A percentile compares a stretch with the other conserved stretches of the same genome.
Evolutionary conservation across 306 rosid species (phyloP).

Genomic region (Sicyos baderoa): DNA sequence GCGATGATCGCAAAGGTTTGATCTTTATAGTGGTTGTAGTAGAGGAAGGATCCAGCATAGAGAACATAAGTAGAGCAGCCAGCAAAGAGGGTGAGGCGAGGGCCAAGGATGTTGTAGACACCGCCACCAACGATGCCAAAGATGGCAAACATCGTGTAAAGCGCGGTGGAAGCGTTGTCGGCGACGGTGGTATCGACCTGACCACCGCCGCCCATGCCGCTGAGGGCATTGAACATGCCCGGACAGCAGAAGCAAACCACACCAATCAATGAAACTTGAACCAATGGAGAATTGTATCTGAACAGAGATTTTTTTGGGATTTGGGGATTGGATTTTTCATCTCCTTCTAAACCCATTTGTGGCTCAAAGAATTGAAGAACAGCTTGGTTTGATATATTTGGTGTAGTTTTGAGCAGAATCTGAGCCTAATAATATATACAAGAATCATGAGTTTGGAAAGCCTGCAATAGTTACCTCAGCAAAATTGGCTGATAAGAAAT

Average conservation of each 20-base stretch:
- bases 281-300: slow-evolving; percentile 63
- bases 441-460: background rate
- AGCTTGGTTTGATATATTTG: background rate
- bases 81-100: slow-evolving; percentile 63
- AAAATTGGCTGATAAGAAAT: background rate
- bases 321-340: slow-evolving; percentile 26
- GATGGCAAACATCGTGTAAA: slow-evolving; percentile 63
- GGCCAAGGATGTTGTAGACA: slow-evolving; percentile 85
- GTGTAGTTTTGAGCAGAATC: too few species aligned
- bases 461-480: background rate
- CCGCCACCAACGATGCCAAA: slow-evolving; percentile 92
- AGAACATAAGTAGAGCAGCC: slow-evolving; percentile 69
- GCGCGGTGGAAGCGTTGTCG: slow-evolving; percentile 75
- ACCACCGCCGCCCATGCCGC: slow-evolving; percentile 93
- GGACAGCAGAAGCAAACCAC: slow-evolving; percentile 90
- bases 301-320: slow-evolving; percentile 28
- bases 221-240: slow-evolving; percentile 87
- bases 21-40: slow-evolving; percentile 66
- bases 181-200: slow-evolving; percentile 63
- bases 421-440: too few species aligned
- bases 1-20: slow-evolving; percentile 52
- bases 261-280: slow-evolving; percentile 56
- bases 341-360: slow-evolving; percentile 37
- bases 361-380: background rate
- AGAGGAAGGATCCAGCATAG: slow-evolving; percentile 78